Evolutionary conservation across 352 stramenopile species (phyloP), one percentile per base, ranked within the genome.

Genomic region (Thalassiosira mediterranea): DNA sequence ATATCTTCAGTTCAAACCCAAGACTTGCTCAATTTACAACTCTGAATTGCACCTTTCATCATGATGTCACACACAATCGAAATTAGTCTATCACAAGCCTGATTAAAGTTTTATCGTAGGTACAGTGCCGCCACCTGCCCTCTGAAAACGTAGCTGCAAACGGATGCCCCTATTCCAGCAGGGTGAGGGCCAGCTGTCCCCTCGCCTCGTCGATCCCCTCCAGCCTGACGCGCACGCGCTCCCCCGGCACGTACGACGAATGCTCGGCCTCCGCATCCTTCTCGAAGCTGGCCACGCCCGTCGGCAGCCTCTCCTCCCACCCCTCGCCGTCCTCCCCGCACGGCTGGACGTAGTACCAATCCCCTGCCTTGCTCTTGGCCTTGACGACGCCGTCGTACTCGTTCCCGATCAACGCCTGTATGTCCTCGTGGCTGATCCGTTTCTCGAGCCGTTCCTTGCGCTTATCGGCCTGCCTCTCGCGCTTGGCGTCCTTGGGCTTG

Each of bases 291-390:
- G 69, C 82, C 17, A 90, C 48, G 13, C 82, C 85, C 3, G 87
- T 72, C 40, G 82, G 82, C 40, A 88, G 59, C 34, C 23, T 62
- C 13, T 48, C 23, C 21, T 38, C 68, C 19, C 52, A 32, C 10
- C 49, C 56, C 63, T 69, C 72, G 38, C 26, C 48, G 37, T n/a
- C 37, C 23, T 69, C 63, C 1, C 74, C 37, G 44, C 53, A 31
- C 7, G 82, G 82, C 73, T 90, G 76, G 2, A 91, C 82, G 69
- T 91, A 90, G 10, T 87, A 79, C 76, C 84, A 91, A 70, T 86
- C 67, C 3, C 87, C 84, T 31, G 72, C 74, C 17, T 90, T 88
- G 8, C 75, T 88, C 32, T 65, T 79, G 47, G 87, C 87, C 58
- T 88, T 90, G 4, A 93, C 81, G 19, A 87, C 52, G 15, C 87